Base-by-base conservation (phyloP, 2,329 filamentous ascomycete genomes). In the Plenodomus lindquistii region DNA sequence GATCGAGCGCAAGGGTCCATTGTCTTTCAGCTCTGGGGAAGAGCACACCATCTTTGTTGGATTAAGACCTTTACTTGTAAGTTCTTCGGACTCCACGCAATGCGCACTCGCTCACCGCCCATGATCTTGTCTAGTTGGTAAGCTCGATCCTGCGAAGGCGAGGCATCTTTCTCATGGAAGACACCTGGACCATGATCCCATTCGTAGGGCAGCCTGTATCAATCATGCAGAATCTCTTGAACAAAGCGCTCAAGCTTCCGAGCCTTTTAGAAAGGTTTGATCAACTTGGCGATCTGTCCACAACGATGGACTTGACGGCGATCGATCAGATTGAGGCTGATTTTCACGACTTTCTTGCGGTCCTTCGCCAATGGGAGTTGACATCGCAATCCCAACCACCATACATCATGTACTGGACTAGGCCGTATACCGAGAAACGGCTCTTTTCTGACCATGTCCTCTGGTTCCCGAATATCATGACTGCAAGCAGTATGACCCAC, bases 391-490 rank as follows among this genome's bases (percentile, higher is more conserved):
- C 22, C 22, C 22, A 24, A 24, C 6, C 22, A 24, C 22, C 22
- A 34, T 20, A 46, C 37, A 36, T 40, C 13, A 34, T 34, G 31
- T 29, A 20, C 20, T 22, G 24, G 24, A 27, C 6, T 24, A 11
- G 17, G 20, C 13, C 15, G 17, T 21, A 24, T 15, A 21, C n/a
- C 44, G 16, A 24, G n/a, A n/a, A n/a, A n/a, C n/a, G n/a, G n/a
- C n/a, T n/a, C n/a, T n/a, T n/a, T n/a, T n/a, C n/a, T n/a, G n/a
- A n/a, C n/a, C n/a, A n/a, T n/a, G 29, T 20, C 13, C 36, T 52
- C 20, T 52, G 48, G 40, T 52, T 44, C 37, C 37, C 40, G n/a
- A 42, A 48, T 35, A 41, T 48, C 20, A 44, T 52, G 45, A 38
- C 29, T 8, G 45, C 49, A 18, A 52, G 38, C 17, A 52, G 37